phyloP scores from a whole-genome alignment of 2,329 filamentous ascomycete genomes.

The Nigrograna mackinnonii region DNA sequence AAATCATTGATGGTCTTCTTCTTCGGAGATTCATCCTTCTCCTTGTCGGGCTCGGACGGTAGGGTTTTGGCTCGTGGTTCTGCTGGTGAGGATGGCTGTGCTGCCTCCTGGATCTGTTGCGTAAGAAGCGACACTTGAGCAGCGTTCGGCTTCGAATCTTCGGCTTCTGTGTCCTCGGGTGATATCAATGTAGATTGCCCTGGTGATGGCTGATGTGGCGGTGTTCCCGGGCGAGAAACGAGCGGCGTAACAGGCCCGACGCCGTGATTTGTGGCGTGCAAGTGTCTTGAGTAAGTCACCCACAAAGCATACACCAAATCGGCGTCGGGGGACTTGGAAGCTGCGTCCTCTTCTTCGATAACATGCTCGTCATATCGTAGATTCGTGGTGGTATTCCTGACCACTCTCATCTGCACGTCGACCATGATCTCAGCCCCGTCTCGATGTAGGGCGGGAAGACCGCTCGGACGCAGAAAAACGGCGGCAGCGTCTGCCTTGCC shows the following conservation, averaged over 20 bases:
- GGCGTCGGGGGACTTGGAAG: constrained; percentile 49
- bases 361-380: constrained; percentile 60
- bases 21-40: constrained; percentile 22
- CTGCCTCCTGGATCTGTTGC: constrained; percentile 55
- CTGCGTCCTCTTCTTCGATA: constrained; percentile 61
- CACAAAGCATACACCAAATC: constrained; percentile 94
- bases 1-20: constrained; percentile 93
- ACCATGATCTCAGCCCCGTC: constrained; percentile 92
- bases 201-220: constrained; percentile 77
- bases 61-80: constrained; percentile 29
- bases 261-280: constrained; percentile 73
- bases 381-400: constrained; percentile 73
- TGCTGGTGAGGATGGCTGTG: constrained; percentile 49
- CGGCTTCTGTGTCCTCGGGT: constrained; percentile 37
- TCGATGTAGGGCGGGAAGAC: constrained; percentile 81
- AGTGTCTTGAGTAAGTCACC: constrained; percentile 93
- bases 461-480: constrained; percentile 81
- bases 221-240: constrained; percentile 68
- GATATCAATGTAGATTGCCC: constrained; percentile 61
- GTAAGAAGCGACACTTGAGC: constrained; percentile 52
- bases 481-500: constrained; percentile 75
- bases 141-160: constrained; percentile 36
- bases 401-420: constrained; percentile 94
- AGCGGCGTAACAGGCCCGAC: constrained; percentile 67
- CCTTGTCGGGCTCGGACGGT: constrained; percentile 10